A percentile compares a stretch with the other conserved stretches of the same genome.
Conservation (phyloP, 805 yeast species). For the Myxozyma nipponensis region DNA sequence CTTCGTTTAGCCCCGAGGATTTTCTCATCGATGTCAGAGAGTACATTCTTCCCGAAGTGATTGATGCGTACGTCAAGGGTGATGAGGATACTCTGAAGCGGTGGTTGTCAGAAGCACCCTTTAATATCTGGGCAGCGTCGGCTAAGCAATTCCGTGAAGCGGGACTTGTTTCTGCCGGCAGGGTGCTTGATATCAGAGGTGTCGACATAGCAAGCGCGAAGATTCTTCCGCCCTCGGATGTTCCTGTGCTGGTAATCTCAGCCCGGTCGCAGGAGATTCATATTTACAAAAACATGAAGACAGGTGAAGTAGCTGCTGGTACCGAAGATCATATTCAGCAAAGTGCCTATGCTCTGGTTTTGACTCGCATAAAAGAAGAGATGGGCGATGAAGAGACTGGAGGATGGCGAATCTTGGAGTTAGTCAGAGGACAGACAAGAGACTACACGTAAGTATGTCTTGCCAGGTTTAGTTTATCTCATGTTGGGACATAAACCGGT, state of each 20-base stretch:
- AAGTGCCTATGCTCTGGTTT: conserved; percentile 93
- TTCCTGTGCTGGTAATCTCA: conserved; percentile 88
- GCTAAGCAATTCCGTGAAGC: conserved; percentile 90
- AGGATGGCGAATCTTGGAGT: conserved; percentile 95
- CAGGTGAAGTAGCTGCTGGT: conserved; percentile 95
- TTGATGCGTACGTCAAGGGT: conserved; percentile 92
- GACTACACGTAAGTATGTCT: conserved; percentile 56
- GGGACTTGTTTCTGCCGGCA: conserved; percentile 85
- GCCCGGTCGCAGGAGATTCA: conserved; percentile 97
- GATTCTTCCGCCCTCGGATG: conserved; percentile 81
- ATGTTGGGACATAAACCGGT: no score
- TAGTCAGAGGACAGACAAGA: conserved; percentile 89
- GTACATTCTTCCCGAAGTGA: conserved; percentile 87
- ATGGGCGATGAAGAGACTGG: conserved; percentile 86
- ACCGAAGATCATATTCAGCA: conserved; percentile 86
- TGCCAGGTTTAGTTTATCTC: no score
- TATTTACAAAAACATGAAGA: conserved; percentile 79
- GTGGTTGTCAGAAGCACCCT: conserved; percentile 98
- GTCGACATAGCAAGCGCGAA: conserved; percentile 88
- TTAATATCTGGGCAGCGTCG: conserved; percentile 87
- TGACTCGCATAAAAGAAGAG: conserved; percentile 89
- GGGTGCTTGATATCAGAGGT: conserved; percentile 89
- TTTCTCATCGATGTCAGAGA: conserved; percentile 83
- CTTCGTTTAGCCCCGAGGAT: conserved; percentile 71
- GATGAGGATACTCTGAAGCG: conserved; percentile 75